Base-by-base conservation (phyloP, 805 yeast genomes). In the Zygosaccharomyces kombuchaensis region DNA sequence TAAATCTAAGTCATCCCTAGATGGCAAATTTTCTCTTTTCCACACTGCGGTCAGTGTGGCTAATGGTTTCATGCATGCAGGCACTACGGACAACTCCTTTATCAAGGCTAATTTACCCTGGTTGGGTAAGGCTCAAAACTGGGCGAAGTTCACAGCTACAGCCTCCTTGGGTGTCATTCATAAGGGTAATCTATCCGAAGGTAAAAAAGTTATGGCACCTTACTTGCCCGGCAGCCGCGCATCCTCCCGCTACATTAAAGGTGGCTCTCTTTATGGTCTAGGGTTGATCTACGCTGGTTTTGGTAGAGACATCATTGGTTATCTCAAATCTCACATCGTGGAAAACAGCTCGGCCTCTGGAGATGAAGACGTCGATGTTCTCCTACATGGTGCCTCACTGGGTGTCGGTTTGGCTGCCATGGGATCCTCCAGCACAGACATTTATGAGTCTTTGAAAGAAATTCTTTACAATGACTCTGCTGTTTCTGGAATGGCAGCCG, bases 101-200 rank as follows among this genome's bases (percentile, higher is more conserved):
- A 85, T 91, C 69, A 78, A 96, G 64, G 78, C 84, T 36, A 93
- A 93, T 62, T 73, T 89, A 59, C 96, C 91, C 59, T 93, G 98
- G 97, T 74, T 93, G 55, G 95, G 95, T 36, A 87, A 89, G 68
- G 97, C 99, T n/a, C 83, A 91, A 38, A 89, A 91, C 67, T 93
- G 99, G 99, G 89, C 97, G 5, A 93, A 91, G 63, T 93, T 93
- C 66, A 82, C 96, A 0, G 97, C 98, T 2, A 91, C 98, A 10
- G 98, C 98, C 7, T 97, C 98, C 10, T 72, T 93, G 50, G 99
- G 99, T 63, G 98, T 91, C 25, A 90, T 93, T 55, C 98, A 93
- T 65, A 86, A 84, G 61, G 98, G 99, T 44, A 91, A 91, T 66
- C 74, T 93, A 47, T 78, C 95, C 0, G 96, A 89, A 63, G 99